Percentiles rank a stretch among this genome's conserved stretches.
These are phyloP conservation scores for Garcia nutans DNA, from an alignment of 345 rosid species.

Conservation along the genomic window DNA sequence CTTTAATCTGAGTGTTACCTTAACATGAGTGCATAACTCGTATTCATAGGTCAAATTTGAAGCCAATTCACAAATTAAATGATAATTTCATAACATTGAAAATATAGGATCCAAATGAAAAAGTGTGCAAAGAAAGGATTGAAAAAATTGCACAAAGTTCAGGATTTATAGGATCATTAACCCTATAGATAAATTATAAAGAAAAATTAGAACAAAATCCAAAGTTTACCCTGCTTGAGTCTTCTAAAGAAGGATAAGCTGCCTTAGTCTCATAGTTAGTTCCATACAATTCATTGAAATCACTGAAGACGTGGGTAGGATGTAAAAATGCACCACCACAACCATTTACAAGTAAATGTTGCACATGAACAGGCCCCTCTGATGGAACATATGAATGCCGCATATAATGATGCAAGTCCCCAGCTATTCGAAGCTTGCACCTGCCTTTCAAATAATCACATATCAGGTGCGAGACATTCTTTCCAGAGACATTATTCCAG, in stretches of 20 bases:
- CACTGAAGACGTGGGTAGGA: conserved; percentile 92
- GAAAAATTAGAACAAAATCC: conserved; percentile 7
- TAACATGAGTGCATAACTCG: too few species aligned
- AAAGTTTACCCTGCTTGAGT: conserved; percentile 82
- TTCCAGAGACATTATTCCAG: conserved; percentile 71
- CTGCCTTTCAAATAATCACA: conserved; percentile 80
- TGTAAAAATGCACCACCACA: conserved; percentile 98
- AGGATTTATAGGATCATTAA: too few species aligned
- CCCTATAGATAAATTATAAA: conserved; percentile 1
- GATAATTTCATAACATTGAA: too few species aligned
- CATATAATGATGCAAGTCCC: conserved; percentile 98
- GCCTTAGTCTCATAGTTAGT: conserved; percentile 70
- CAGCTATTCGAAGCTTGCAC: conserved; percentile 92
- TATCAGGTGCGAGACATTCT: conserved; percentile 78
- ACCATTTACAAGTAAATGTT: conserved; percentile 93
- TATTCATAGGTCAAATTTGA: too few species aligned
- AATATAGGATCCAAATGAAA: too few species aligned
- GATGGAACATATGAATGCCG: conserved; percentile 83
- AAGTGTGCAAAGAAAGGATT: too few species aligned
- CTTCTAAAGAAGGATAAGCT: conserved; percentile 92
- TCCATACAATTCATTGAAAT: conserved; percentile 61
- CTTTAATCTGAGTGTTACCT: too few species aligned
- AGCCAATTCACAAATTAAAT: too few species aligned
- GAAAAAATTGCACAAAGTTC: too few species aligned
- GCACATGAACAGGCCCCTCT: conserved; percentile 68